phyloP scores from a whole-genome alignment of 768 basidiomycete genomes.

The Sporobolomyces pararoseus region DNA sequence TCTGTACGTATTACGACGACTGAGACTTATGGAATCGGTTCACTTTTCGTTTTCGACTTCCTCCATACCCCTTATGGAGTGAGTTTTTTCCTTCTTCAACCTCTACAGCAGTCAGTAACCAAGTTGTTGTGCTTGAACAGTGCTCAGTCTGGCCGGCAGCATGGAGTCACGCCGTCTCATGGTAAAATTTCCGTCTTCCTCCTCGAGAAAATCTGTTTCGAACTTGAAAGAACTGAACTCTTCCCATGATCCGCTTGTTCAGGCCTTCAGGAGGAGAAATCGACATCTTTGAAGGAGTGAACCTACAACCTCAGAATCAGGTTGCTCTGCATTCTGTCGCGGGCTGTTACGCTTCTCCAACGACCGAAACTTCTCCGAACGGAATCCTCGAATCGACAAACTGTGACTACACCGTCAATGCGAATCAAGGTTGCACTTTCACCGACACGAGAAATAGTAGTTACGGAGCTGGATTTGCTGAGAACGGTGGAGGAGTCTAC shows the following conservation, averaged over 20 bases:
- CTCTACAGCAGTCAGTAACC: not conserved
- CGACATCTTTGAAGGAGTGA: conserved; percentile 79
- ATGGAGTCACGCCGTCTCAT: conserved; percentile 30
- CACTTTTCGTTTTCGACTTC: conserved; percentile 45
- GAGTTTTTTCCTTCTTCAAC: not conserved
- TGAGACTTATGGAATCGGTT: conserved; percentile 37
- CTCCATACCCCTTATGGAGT: conserved; percentile 55
- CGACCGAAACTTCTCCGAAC: conserved; percentile 17
- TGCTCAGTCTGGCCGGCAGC: conserved; percentile 49
- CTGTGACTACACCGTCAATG: conserved; percentile 25
- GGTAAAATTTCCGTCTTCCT: no score
- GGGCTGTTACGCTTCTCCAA: conserved; percentile 39
- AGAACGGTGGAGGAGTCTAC: conserved; percentile 54
- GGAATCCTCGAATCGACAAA: conserved; percentile 40
- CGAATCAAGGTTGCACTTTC: conserved; percentile 32
- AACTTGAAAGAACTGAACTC: no score
- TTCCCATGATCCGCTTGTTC: no score
- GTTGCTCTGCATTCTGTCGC: conserved; percentile 69
- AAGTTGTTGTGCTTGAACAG: not conserved
- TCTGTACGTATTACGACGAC: conserved; percentile 44
- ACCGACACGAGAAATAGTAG: conserved; percentile 41
- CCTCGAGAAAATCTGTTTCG: no score
- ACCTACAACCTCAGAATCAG: conserved; percentile 62
- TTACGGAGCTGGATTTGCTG: conserved; percentile 54
- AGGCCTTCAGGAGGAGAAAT: conserved; percentile 55